Evolutionary conservation across 805 yeast species (phyloP), one percentile per base, ranked within the genome.

Genomic region (Candida suzukii): DNA sequence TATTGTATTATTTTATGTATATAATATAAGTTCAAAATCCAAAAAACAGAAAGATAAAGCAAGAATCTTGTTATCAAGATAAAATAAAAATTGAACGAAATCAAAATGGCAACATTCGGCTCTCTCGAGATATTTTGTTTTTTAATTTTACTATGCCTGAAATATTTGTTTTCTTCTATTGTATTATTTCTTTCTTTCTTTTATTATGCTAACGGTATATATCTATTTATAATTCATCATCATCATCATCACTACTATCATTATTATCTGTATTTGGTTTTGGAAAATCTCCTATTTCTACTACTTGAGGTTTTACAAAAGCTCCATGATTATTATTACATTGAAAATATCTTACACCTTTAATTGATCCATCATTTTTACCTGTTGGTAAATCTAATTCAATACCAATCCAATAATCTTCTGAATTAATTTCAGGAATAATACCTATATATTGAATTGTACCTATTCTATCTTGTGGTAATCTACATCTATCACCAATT

Each of bases 351-450:
- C 68, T 52, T 1, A 50, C 56, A 0, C 86, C 88, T 28, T 78
- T 75, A 31, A 88, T 64, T 18, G 76, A 62, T 0, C 98, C 98
- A 54, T 87, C 77, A 53, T 90, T 87, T 58, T 83, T 87, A 5
- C 98, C 98, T 8, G 74, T 73, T 0, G 97, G 91, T 49, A 84
- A 88, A 50, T 85, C 93, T 41, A 88, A 79, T 50, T 81, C 85
- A 3, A 91, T 74, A 0, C 97, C 98, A 25, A 85, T 73, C 96
- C 97, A 91, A 1, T 61, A 49, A 17, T 51, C 49, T 28, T 66
- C 73, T 13, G 57, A 56, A 37, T 77, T 80, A 38, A 88, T 73
- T 31, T 72, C 78, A 0, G 76, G 68, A 1, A 91, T 76, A 31
- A 60, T 62, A 2, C 98, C 98, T 13, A 88, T 64, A 52, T 63